Base-by-base conservation (phyloP, 2,329 filamentous ascomycete genomes). In the Botrytis fragariae region DNA sequence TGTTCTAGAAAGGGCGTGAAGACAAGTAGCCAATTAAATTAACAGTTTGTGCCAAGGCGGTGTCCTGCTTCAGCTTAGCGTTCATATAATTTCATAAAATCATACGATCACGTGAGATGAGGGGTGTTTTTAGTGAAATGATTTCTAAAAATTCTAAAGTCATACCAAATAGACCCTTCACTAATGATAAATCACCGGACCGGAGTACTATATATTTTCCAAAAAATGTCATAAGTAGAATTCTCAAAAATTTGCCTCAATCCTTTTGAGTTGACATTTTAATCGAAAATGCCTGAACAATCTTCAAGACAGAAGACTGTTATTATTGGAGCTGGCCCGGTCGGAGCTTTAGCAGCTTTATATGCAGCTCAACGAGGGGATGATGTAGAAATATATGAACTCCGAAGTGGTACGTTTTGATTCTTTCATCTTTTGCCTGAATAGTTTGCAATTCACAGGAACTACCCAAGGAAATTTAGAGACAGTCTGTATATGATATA, bases 331-430 rank as follows among this genome's bases (percentile, higher is more conserved):
- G 96, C 95, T 72, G 96, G 96, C 2, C 96, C 96, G 0, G 96
- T 99, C 12, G 96, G 96, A 57, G 93, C 95, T 18, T 85, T 99
- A 60, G 95, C 96, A 37, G 96, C 94, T 61, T 85, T 99, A 9
- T 99, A 98, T 84, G 95, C 96, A 71, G 95, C 96, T 5, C 89
- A 92, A 77, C 87, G 95, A 81, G 96, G 95, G 61, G 90, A 97
- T 82, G 86, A 95, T 79, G 96, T 99, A 45, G 94, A 98, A 82
- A 87, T 99, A 68, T 99, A 98, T 82, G 96, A 99, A 83, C 85
- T 99, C 77, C 89, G 96, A 81, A 90, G 91, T 85, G 96, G 96
- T 98, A 87, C 82, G 79, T 78, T 63, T 57, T 35, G 54, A 32
- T 39, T 54, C 89, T 60, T 29, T 71, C 74, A 69, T 60, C 59